Conservation (phyloP, 2,329 filamentous ascomycete species). For the Monosporascus sp. region DNA sequence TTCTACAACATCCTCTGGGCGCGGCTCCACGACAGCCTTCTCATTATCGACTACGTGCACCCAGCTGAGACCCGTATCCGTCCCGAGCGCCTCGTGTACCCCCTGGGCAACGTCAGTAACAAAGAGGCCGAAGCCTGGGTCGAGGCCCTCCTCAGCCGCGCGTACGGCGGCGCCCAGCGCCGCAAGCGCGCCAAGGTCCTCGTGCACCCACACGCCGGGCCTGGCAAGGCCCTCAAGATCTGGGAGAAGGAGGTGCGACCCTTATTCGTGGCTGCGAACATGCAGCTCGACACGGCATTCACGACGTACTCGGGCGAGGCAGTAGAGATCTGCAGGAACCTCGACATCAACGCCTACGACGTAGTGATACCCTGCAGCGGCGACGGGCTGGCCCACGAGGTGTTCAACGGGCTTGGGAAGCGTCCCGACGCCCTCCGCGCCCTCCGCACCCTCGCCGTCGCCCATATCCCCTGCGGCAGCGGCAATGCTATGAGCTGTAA, state of each 20-base stretch:
- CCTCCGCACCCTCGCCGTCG: conserved; percentile 71
- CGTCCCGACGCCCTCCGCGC: conserved; percentile 70
- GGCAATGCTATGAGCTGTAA: conserved; percentile 94
- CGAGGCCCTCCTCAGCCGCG: conserved; percentile 56
- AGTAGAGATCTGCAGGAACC: conserved; percentile 64
- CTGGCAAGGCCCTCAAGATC: conserved; percentile 66
- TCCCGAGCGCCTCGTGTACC: conserved; percentile 1
- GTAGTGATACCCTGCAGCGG: conserved; percentile 85
- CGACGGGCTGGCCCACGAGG: conserved; percentile 86
- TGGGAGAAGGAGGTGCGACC: conserved; percentile 75
- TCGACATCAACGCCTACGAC: conserved; percentile 79
- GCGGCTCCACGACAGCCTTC: background rate
- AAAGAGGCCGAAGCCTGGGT: conserved; percentile 56
- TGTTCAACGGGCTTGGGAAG: conserved; percentile 86
- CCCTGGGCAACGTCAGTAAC: conserved; percentile 16
- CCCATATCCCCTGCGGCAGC: conserved; percentile 85
- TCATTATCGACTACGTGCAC: background rate
- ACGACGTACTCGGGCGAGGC: conserved; percentile 75
- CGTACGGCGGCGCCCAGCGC: conserved; percentile 65
- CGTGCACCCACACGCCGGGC: conserved; percentile 86
- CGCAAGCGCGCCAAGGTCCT: conserved; percentile 80
- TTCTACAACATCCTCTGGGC: background rate
- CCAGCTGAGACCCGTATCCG: background rate
- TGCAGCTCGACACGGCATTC: conserved; percentile 66
- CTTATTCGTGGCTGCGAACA: conserved; percentile 75